Conservation (phyloP, 2,329 filamentous ascomycete genomes). For the Botrytis galanthina region DNA sequence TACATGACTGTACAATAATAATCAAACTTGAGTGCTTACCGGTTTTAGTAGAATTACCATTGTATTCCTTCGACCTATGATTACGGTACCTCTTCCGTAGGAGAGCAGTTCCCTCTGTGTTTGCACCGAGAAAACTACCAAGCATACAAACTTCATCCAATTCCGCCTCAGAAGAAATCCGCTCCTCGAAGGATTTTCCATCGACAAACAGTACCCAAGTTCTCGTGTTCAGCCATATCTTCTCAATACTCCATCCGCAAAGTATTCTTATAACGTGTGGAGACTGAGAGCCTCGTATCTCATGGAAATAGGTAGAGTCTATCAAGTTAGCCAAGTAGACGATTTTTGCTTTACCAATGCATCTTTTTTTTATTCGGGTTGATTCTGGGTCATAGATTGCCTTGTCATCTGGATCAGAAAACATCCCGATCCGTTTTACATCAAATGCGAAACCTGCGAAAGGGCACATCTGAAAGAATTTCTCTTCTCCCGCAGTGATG, state of each 20-base stretch:
- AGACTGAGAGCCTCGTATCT: neutral
- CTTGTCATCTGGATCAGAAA: neutral
- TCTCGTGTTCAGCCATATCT: neutral
- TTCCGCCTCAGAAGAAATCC: neutral
- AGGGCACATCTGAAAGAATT: neutral
- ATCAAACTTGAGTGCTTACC: neutral
- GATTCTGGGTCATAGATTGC: neutral
- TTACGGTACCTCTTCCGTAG: neutral
- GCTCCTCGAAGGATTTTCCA: neutral
- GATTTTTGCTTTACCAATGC: neutral
- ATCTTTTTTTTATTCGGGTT: neutral
- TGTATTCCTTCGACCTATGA: neutral
- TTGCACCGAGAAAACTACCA: neutral
- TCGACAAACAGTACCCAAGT: neutral
- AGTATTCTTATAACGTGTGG: neutral
- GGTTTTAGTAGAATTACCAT: neutral
- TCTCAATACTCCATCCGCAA: neutral
- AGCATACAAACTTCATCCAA: neutral
- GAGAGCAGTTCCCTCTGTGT: neutral
- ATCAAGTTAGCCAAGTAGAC: neutral
- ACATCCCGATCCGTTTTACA: neutral
- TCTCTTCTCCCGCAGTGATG: neutral
- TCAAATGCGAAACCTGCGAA: neutral
- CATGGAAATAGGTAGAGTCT: neutral
- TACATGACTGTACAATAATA: neutral